These are phyloP conservation scores for Samsoniella hepiali DNA, from an alignment of 2,329 filamentous ascomycete genomes.

Conservation along the genomic window DNA sequence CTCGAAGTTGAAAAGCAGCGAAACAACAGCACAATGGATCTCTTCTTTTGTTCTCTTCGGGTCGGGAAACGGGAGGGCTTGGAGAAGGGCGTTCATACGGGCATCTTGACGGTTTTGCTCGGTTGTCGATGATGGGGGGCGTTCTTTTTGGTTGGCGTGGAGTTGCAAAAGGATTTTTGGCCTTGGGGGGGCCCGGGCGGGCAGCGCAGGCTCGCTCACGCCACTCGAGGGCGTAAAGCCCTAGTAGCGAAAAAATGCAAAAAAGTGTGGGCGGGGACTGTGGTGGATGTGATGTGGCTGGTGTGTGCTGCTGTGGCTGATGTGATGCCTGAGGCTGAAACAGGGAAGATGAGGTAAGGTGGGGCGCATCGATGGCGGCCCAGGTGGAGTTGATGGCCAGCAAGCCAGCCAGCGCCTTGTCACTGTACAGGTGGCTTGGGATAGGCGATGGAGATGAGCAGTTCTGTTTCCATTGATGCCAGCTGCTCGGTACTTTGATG, in stretches of 20 bases:
- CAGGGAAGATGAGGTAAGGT: not conserved
- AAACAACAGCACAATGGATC: not conserved
- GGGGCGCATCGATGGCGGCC: slow-evolving; percentile 1
- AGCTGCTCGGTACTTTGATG: not conserved
- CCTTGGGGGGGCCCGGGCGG: slow-evolving; percentile 19
- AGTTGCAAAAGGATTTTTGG: slow-evolving; percentile 35
- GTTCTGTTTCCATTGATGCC: not conserved
- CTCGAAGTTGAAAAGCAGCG: not conserved
- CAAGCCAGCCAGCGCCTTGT: not conserved
- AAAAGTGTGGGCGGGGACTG: not conserved
- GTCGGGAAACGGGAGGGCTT: not conserved
- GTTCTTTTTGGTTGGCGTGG: slow-evolving; percentile 25
- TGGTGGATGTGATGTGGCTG: slow-evolving; percentile 19
- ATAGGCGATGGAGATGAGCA: not conserved
- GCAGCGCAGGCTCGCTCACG: slow-evolving; percentile 23
- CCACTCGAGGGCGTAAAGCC: slow-evolving; percentile 36
- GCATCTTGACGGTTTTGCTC: slow-evolving; percentile 38
- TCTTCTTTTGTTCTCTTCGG: not conserved
- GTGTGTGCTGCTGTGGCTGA: slow-evolving; percentile 18
- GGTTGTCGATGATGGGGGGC: slow-evolving; percentile 30
- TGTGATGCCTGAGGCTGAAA: slow-evolving; percentile 23
- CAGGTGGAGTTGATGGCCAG: not conserved
- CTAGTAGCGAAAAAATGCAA: slow-evolving; percentile 27
- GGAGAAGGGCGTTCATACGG: slow-evolving; percentile 32
- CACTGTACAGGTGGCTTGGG: not conserved